These are phyloP conservation scores for Sherardia arvensis DNA, from an alignment of 257 asterid genomes.

Conservation along the genomic window DNA sequence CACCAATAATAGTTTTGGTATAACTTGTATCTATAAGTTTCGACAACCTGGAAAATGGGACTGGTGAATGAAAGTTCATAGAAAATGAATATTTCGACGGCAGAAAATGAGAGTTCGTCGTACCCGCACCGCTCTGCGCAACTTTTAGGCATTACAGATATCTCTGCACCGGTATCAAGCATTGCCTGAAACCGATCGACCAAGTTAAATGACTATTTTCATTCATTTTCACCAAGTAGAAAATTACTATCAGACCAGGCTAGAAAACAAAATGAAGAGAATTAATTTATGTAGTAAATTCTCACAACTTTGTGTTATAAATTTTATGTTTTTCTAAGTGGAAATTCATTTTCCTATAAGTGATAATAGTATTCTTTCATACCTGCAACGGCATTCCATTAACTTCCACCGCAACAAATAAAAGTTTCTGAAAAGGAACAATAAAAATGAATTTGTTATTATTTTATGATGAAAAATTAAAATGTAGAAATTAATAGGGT, in stretches of 20 bases:
- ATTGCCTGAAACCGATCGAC: conserved; percentile 64
- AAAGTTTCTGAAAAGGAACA: conserved; percentile 50
- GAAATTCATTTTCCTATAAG: no score
- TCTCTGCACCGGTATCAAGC: conserved; percentile 97
- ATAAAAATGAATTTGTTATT: no score
- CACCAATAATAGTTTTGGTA: conserved; percentile 82
- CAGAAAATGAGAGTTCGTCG: conserved; percentile 9
- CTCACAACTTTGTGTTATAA: no score
- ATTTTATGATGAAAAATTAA: background rate
- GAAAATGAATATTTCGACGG: no score
- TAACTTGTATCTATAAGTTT: conserved; percentile 74
- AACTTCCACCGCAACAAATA: conserved; percentile 97
- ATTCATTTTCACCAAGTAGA: no score
- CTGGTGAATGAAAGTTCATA: no score
- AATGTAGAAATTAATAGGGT: no score
- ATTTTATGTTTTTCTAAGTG: no score
- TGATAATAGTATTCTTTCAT: no score
- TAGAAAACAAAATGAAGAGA: background rate
- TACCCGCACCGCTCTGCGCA: conserved; percentile 96
- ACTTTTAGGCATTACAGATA: conserved; percentile 79
- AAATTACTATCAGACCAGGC: no score
- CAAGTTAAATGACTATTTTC: no score
- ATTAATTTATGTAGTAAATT: background rate
- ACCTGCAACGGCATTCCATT: conserved; percentile 43
- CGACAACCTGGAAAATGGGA: conserved; percentile 42